Evolutionary conservation across 2,329 filamentous ascomycete genomes (phyloP), one percentile per base, ranked within the genome.

Genomic region (Pestalotiopsis sp.): DNA sequence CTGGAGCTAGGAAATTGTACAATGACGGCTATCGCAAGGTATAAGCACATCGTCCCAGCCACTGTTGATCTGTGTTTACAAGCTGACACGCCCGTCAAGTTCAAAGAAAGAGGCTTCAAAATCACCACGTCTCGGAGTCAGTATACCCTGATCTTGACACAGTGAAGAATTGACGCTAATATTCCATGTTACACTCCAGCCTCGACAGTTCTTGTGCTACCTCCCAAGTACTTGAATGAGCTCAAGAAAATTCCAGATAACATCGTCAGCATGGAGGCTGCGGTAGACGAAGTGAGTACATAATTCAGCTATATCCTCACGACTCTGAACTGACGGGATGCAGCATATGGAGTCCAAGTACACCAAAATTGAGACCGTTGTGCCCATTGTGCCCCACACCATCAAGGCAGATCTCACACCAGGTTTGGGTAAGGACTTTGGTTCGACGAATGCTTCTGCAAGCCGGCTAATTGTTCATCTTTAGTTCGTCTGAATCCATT

Each of bases 11-110:
- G 14, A 71, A 73, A 2, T 68, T 75, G 7, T 75, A 75, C 68
- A 68, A 69, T 61, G 74, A 75, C 31, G 74, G 73, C 11, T 75
- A 75, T 64, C 66, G 72, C 2, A 31, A 70, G 9, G 73, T 59
- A 59, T 59, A 23, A 25, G 11, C 20, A 9, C 23, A 59, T 59
- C 9, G 14, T 7, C 25, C 27, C 14, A 14, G 3, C 12, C 13
- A 23, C 27, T 17, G 14, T 59, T 17, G 9, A 2, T 4, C 12
- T 27, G 23, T 25, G 5, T 12, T 20, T 58, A 2, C 3, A 36
- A 31, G 23, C 23, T 36, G 4, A 59, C 13, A 12, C 14, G 9
- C 23, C 57, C 2, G 13, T 59, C 2, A 17, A 70, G 14, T 74
- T 74, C 60, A 73, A 69, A 60, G 67, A 70, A 17, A 72, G 69